Base-by-base conservation (phyloP, 2,329 filamentous ascomycete genomes). In the Fusarium torulosum region DNA sequence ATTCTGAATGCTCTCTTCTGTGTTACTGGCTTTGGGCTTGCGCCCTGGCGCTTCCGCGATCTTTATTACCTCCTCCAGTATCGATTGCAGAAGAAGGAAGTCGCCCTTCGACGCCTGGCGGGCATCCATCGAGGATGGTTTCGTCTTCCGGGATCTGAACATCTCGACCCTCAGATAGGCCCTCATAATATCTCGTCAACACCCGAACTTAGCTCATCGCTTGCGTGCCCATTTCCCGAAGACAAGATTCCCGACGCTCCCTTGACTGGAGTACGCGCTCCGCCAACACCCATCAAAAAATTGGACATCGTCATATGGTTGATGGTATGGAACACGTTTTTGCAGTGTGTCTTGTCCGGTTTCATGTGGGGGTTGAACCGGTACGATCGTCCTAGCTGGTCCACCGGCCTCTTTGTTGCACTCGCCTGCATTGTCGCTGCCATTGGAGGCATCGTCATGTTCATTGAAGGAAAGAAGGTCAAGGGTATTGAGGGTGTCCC, bases 291-390 rank as follows among this genome's bases (percentile, higher is more conserved):
- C 21, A 68, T 86, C 13, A 95, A 92, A 91, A 94, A 92, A 77
- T 81, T 97, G 74, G 92, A 96, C 69, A 88, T 91, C 57, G 88
- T 95, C 33, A 83, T 96, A 35, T 94, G 90, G 90, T 84, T 90
- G 70, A 94, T 93, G 79, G 85, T 93, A 4, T 84, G 83, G 80
- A 96, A 97, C 74, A 96, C 93, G 0, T 85, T 94, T 54, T 84
- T 96, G 43, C 94, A 97, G 77, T 84, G 84, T 38, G 84, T 88
- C 19, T 83, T 97, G 3, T 91, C 88, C 10, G 90, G 86, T 4
- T 91, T 93, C 79, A 96, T 97, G 93, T 96, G 92, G 91, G 89
- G 87, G 3, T 82, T 91, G 78, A 91, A 92, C 74, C 83, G 91
- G 21, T 90, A 89, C 72, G 80, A 90, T 21, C 83, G 93, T n/a